A percentile compares a stretch with the other conserved stretches of the same genome.
phyloP scores from a whole-genome alignment of 371 early-diverging fungal genomes.

The Lichtheimia ramosa region DNA sequence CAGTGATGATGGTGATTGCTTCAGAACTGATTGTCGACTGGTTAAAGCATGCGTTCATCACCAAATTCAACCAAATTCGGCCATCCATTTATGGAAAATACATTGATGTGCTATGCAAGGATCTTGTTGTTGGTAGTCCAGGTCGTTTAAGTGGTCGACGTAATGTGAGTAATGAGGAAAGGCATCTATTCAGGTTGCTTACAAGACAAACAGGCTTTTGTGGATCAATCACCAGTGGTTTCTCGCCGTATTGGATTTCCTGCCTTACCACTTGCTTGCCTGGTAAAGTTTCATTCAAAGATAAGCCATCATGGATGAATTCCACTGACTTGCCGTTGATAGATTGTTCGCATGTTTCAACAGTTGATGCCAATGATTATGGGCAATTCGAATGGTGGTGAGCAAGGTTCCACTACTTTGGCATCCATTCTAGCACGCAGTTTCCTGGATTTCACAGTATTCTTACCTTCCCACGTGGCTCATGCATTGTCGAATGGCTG shows the following conservation, averaged over 20 bases:
- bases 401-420: slow-evolving; percentile 10
- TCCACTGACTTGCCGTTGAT: background rate
- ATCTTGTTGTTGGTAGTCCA: slow-evolving; percentile 73
- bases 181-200: slow-evolving; percentile 4
- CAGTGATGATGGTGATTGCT: slow-evolving; percentile 80
- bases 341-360: slow-evolving; percentile 64
- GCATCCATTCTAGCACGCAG: slow-evolving; percentile 17
- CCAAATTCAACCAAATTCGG: slow-evolving; percentile 93
- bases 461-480: background rate
- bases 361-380: slow-evolving; percentile 74
- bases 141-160: slow-evolving; percentile 42
- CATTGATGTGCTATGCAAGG: slow-evolving; percentile 84
- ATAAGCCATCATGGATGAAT: no score
- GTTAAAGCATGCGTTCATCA: slow-evolving; percentile 97
- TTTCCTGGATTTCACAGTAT: background rate
- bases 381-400: slow-evolving; percentile 9
- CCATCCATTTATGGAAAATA: slow-evolving; percentile 88
- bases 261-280: slow-evolving; percentile 84
- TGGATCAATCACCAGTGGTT: slow-evolving; percentile 86
- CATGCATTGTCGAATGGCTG: slow-evolving; percentile 19
- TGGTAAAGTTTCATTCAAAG: slow-evolving; percentile 46
- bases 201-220: slow-evolving; percentile 38
- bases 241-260: slow-evolving; percentile 92
- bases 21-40: slow-evolving; percentile 95
- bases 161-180: slow-evolving; percentile 26